Conservation (phyloP, 2,329 filamentous ascomycete species). For the Huntiella omanensis region DNA sequence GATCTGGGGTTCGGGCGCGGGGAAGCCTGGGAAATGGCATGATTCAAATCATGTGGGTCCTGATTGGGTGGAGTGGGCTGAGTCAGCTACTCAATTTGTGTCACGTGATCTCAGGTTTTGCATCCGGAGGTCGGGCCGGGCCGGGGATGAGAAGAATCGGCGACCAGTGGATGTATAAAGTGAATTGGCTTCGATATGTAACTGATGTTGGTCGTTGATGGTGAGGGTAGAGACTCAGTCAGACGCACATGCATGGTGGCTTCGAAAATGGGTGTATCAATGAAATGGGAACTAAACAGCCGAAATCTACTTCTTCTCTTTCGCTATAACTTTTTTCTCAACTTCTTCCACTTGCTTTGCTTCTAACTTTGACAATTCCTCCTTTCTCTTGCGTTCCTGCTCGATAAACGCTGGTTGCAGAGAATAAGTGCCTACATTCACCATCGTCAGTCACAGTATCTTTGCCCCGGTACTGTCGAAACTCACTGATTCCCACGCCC, state of each 20-base stretch:
- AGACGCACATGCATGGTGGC: too few species aligned
- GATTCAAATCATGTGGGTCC: slow-evolving; percentile 8
- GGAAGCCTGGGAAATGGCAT: slow-evolving; percentile 6
- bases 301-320: slow-evolving; percentile 1
- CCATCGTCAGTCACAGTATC: neutral
- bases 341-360: slow-evolving; percentile 9
- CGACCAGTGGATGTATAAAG: too few species aligned
- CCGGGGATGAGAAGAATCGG: too few species aligned
- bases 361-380: neutral
- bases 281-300: neutral
- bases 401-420: slow-evolving; percentile 10
- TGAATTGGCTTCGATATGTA: too few species aligned
- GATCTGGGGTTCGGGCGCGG: neutral
- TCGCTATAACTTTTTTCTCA: neutral
- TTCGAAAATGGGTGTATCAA: too few species aligned
- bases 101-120: slow-evolving; percentile 8
- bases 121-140: neutral
- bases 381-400: slow-evolving; percentile 5
- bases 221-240: too few species aligned
- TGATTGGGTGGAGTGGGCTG: slow-evolving; percentile 8
- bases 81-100: slow-evolving; percentile 4
- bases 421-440: slow-evolving; percentile 7
- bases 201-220: too few species aligned
- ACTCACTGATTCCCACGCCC: slow-evolving; percentile 10
- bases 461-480: neutral